Evolutionary conservation across 2,329 filamentous ascomycete genomes (phyloP), one percentile per base, ranked within the genome.

Genomic region (Amauroascus verrucosus): DNA sequence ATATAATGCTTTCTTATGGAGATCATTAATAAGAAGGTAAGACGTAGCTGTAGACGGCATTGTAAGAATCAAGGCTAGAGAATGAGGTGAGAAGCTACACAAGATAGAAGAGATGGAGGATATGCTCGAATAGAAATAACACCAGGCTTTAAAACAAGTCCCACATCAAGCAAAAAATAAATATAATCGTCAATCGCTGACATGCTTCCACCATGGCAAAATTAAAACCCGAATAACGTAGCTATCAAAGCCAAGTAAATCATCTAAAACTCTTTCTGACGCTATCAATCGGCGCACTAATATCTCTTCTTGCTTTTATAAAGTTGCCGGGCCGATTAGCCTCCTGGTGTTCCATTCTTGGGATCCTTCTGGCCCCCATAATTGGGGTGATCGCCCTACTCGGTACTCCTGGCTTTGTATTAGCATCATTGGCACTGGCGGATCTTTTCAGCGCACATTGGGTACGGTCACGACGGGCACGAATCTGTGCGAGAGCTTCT

Each of bases 401-500:
- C 18, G 41, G 20, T 9, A 46, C 20, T n/a, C 47, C 62, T 30
- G 62, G 57, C 30, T 62, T 63, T 11, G 65, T 56, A 5, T 58
- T 62, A 33, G 65, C 64, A 57, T 72, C 70, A 30, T 62, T 67
- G 16, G 67, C 67, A 45, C 70, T 72, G 9, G 65, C 66, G 44
- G 69, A 72, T 55, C 69, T 63, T 54, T 72, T 67, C 55, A 63
- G 59, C 66, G 55, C 54, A 14, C 53, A 66, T 55, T 69, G 68
- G n/a, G 74, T 69, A 48, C 72, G 66, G 13, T 69, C 71, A 51
- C 74, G 66, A 45, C 74, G 64, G n/a, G 72, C 73, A 54, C 72
- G 63, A 40, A 76, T 76, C 57, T 75, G 72, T 6, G 74, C 74
- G 1, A 76, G 64, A 1, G 74, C 74, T 55, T 73, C 68, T 63